Conservation (phyloP, 257 asterid species). For the Ballota nigra region DNA sequence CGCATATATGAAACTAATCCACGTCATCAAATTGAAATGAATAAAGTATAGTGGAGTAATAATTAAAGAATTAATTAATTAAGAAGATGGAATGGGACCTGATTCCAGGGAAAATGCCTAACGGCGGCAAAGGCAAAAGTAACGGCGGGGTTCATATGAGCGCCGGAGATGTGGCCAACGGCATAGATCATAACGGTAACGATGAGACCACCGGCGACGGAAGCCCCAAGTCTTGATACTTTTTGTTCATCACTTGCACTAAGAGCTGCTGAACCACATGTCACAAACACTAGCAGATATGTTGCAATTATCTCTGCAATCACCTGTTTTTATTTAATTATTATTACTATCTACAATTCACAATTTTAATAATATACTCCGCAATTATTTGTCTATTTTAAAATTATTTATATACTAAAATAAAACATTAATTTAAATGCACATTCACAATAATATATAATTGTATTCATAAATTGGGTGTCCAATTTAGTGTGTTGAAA, state of each 20-base stretch:
- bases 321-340: constrained; percentile 37
- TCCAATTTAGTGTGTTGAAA: too few species aligned
- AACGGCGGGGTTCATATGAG: constrained; percentile 95
- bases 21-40: too few species aligned
- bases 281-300: constrained; percentile 68
- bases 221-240: constrained; percentile 72
- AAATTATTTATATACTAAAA: too few species aligned
- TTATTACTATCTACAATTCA: background rate
- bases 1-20: too few species aligned
- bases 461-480: too few species aligned
- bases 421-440: too few species aligned
- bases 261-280: constrained; percentile 78
- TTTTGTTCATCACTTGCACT: constrained; percentile 50
- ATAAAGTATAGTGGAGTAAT: background rate
- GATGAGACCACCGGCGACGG: constrained; percentile 81
- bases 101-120: constrained; percentile 81
- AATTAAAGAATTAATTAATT: too few species aligned
- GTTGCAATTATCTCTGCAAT: constrained; percentile 68
- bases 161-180: constrained; percentile 91
- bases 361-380: too few species aligned
- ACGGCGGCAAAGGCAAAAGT: constrained; percentile 78
- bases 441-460: too few species aligned
- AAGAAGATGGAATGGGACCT: constrained; percentile 41
- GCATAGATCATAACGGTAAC: constrained; percentile 90
- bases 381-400: too few species aligned